Base-by-base conservation (phyloP, 345 rosid species). In the Nasturtium officinale region DNA sequence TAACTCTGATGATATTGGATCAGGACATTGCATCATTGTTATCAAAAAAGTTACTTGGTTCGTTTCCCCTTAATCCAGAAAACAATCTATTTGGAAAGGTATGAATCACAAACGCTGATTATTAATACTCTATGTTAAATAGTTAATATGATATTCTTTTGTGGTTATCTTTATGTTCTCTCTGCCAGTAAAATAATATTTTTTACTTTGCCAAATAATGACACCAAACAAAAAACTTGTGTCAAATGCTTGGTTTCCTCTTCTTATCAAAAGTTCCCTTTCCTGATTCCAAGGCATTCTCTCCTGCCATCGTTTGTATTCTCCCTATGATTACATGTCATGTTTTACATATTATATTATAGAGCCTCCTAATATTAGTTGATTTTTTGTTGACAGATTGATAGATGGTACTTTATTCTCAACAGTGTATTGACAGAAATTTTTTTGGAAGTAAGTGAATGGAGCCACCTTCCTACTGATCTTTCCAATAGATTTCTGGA, bases 381-480 rank as follows among this genome's bases (percentile, higher is more conserved):
- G 73, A 16, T 56, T 29, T 48, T 68, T 80, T 70, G 67, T 67
- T 83, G 77, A 70, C 88, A 95, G 99, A 83, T 65, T 71, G 91
- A 79, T 69, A 87, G 84, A 51, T 78, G 82, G 77, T 85, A 85
- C 82, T 85, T 88, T 65, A 72, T 72, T 58, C 80, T 95, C 83
- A 90, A 95, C 74, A 78, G 82, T 45, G 72, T 77, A 70, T 76
- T 90, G 26, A 64, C 96, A 17, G 80, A 86, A 78, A 87, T 87
- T 79, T 88, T 88, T 78, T 82, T 91, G 79, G 84, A 78, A 75
- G 80, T 82, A 42, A 80, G 76, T 59, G 91, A 87, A 67, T 81
- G 88, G 83, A 77, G 86, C 80, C 50, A 50, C 67, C 87, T 88
- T 73, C 78, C 86, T 12, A 60, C 70, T 69, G 81, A 75, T 37